Base-by-base conservation (phyloP, 192 early-diverging fungal species). In the Hyaloraphidium curvatum region DNA sequence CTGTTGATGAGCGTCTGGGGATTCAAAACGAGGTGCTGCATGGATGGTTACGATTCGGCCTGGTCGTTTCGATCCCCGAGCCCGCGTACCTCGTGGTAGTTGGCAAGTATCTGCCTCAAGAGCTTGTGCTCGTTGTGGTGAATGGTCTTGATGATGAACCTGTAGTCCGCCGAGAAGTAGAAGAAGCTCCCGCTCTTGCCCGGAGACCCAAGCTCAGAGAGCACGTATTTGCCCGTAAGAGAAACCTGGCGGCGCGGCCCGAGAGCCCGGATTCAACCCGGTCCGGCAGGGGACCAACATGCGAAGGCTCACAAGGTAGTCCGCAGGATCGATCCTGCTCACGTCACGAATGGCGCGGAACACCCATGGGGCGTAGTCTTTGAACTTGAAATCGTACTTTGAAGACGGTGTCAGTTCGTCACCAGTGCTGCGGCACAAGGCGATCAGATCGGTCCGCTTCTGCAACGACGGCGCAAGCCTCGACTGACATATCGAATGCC, bases 121-220 rank as follows among this genome's bases (percentile, higher is more conserved):
- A 91, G 90, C 67, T 89, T 87, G 68, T 97, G 91, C 60, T 97
- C 93, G 3, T 82, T 73, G 58, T 82, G 82, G 63, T 90, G 87
- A 55, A 95, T 89, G 1, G 94, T 96, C 59, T 98, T 98, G 75
- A 98, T 98, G 60, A 98, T 98, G 66, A 89, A 96, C 11, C 91
- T 79, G 66, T 90, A 94, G 73, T 98, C 95, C 54, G 87, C 79
- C 28, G 90, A 92, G 68, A 87, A 99, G 72, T 93, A 99, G 62
- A 99, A 95, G 70, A 95, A 97, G 52, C 78, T 83, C 21, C 92
- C 92, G 55, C 82, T 86, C 64, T 96, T 96, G 30, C 95, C 95
- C 14, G 95, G 83, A 22, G 87, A 91, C 13, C 82, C 83, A 2
- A 94, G 67, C 66, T 97, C 92, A 17, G 87, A 92, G 0, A 98